A percentile compares a stretch with the other conserved stretches of the same genome.
These are phyloP conservation scores for Rosa rugosa DNA, from an alignment of 306 rosid genomes.

Conservation along the genomic window DNA sequence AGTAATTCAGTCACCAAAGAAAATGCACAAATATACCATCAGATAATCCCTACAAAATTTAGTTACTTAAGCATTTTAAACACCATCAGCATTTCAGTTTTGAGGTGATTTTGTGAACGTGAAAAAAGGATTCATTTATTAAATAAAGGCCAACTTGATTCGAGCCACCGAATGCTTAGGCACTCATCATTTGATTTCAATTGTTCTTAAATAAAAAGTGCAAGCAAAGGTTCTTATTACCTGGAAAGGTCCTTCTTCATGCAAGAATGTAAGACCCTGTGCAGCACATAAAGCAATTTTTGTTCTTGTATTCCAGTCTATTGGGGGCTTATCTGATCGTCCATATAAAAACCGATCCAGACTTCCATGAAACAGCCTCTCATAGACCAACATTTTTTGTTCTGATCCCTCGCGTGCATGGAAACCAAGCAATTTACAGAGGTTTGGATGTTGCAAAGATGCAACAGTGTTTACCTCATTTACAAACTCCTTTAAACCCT, in stretches of 20 bases:
- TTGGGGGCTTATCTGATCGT: conserved; percentile 88
- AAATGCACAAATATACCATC: neutral
- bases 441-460: conserved; percentile 92
- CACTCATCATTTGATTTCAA: neutral
- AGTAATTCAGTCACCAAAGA: conserved; percentile 30
- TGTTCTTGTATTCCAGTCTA: conserved; percentile 98
- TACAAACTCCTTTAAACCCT: conserved; percentile 89
- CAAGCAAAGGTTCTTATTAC: conserved; percentile 35
- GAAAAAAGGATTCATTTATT: neutral
- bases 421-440: conserved; percentile 91
- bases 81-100: neutral
- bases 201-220: neutral
- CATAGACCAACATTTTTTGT: conserved; percentile 80
- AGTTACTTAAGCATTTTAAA: neutral
- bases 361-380: conserved; percentile 92
- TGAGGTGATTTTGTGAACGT: neutral
- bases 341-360: conserved; percentile 80
- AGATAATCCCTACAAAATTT: neutral
- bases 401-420: conserved; percentile 88
- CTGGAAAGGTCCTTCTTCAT: conserved; percentile 99
- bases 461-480: conserved; percentile 75
- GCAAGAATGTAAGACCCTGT: conserved; percentile 95
- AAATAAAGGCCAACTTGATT: neutral
- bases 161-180: neutral
- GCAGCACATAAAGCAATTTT: conserved; percentile 92